Evolutionary conservation across 805 yeast species (phyloP).

Genomic region (Ogataea methylovora): DNA sequence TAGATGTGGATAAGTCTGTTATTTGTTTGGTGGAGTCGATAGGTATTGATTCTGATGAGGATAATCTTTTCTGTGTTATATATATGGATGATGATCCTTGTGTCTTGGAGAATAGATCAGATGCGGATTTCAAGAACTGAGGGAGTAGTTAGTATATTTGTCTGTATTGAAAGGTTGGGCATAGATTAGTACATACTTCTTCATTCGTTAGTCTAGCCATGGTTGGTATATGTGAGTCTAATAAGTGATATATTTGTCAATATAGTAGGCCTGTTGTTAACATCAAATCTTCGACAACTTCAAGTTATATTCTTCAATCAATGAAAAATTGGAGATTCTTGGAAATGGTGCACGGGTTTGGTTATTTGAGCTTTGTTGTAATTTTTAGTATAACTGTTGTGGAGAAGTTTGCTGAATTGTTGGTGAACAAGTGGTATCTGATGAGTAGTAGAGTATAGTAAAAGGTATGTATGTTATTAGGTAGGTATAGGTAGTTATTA

Average conservation of each 20-base stretch:
- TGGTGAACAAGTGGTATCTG: no score
- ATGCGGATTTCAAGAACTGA: background rate
- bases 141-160: background rate
- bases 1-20: constrained; percentile 8
- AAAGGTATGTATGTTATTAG: no score
- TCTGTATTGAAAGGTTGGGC: background rate
- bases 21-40: constrained; percentile 3
- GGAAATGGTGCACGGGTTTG: no score
- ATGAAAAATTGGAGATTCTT: no score
- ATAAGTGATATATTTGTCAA: background rate
- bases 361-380: no score
- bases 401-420: no score
- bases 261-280: background rate
- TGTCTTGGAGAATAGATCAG: background rate
- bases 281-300: no score
- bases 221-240: background rate
- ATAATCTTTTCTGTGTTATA: constrained; percentile 50
- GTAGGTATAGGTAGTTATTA: no score
- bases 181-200: constrained; percentile 1
- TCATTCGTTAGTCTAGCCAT: constrained; percentile 1
- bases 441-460: no score
- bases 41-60: constrained; percentile 10
- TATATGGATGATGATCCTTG: constrained; percentile 41
- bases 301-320: no score
- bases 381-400: no score